These are phyloP conservation scores for Paramecium biaurelia DNA, from an alignment of 73 alveolate genomes.

Conservation along the genomic window DNA sequence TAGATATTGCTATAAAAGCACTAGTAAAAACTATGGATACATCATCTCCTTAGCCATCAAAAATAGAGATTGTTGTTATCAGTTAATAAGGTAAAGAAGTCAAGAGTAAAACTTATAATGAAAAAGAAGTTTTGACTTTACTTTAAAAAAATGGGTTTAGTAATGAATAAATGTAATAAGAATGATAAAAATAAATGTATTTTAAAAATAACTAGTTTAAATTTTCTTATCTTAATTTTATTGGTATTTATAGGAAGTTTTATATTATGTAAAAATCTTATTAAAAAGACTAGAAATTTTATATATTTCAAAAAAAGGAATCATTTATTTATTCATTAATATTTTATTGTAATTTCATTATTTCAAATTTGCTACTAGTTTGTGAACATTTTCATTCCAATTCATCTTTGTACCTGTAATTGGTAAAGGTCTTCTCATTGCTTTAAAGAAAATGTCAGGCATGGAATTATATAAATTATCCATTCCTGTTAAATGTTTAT, in stretches of 20 bases:
- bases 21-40: constrained; percentile 83
- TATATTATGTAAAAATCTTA: too few relatives aligned
- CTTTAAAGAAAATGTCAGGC: constrained; percentile 23
- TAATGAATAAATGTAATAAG: constrained; percentile 41
- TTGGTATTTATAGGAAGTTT: too few relatives aligned
- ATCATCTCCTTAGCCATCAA: constrained; percentile 77
- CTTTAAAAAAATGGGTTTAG: constrained; percentile 57
- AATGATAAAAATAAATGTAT: background rate
- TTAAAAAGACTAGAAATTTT: background rate
- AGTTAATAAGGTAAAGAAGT: constrained; percentile 43
- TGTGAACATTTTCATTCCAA: constrained; percentile 37
- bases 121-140: constrained; percentile 48
- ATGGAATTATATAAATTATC: background rate
- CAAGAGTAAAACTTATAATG: constrained; percentile 48
- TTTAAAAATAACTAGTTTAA: background rate
- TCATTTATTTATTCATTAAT: background rate
- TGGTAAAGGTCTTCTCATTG: constrained; percentile 48
- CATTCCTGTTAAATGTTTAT: background rate
- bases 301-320: background rate
- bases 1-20: constrained; percentile 78
- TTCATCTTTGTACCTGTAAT: constrained; percentile 12
- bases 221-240: too few relatives aligned
- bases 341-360: background rate
- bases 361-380: constrained; percentile 24
- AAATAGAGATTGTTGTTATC: constrained; percentile 62